phyloP scores from a whole-genome alignment of 768 basidiomycete species.

The Dacryopinax spathularia region DNA sequence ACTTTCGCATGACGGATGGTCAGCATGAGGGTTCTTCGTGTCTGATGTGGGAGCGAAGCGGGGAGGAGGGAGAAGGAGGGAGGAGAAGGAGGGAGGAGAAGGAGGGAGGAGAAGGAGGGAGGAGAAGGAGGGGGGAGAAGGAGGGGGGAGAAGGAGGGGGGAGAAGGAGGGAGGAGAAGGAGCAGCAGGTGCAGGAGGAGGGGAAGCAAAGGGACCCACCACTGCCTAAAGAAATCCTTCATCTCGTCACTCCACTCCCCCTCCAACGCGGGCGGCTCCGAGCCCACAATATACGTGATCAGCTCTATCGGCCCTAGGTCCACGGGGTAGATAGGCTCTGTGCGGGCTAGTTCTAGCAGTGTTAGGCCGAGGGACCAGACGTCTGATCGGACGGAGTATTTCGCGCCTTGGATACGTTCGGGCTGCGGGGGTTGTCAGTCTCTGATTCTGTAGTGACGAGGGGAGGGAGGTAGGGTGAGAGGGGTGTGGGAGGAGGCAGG shows the following conservation, averaged over 20 bases:
- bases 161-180: neutral
- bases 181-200: conserved; percentile 4
- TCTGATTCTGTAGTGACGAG: too few species aligned
- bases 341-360: conserved; percentile 82
- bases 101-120: too few species aligned
- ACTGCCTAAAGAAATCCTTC: conserved; percentile 79
- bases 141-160: neutral
- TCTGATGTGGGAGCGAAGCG: too few species aligned
- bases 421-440: conserved; percentile 38
- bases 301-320: conserved; percentile 90
- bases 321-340: conserved; percentile 86
- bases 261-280: conserved; percentile 64
- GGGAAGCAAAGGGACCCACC: conserved; percentile 37
- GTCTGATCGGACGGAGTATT: conserved; percentile 89
- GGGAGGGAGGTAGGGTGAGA: neutral
- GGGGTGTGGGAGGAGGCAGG: too few species aligned
- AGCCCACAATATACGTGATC: conserved; percentile 63
- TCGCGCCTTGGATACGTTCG: conserved; percentile 81
- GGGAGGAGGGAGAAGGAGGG: too few species aligned
- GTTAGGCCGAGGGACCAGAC: conserved; percentile 98
- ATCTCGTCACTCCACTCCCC: conserved; percentile 63
- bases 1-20: conserved; percentile 27
- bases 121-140: too few species aligned
- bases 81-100: too few species aligned
- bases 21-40: too few species aligned